phyloP scores from a whole-genome alignment of 2,329 filamentous ascomycete species.

The Periconia digitata region DNA sequence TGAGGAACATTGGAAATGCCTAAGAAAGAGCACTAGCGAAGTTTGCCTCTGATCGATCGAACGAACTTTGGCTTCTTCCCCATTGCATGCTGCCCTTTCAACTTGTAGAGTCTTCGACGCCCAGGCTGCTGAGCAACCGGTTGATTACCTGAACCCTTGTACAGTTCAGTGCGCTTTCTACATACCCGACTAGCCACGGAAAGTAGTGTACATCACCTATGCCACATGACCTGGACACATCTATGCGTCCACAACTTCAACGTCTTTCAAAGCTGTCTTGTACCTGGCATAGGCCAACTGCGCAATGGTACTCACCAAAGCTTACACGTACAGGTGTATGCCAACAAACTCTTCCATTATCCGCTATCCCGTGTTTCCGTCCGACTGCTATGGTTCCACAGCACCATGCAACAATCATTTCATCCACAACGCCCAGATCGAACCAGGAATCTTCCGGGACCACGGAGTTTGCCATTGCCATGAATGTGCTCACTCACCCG shows the following conservation, averaged over 20 bases:
- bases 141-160: conserved; percentile 21
- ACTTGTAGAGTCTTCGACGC: conserved; percentile 8
- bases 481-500: background rate
- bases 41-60: too few relatives aligned
- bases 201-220: too few relatives aligned
- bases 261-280: too few relatives aligned
- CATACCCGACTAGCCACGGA: too few relatives aligned
- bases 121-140: conserved; percentile 17
- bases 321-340: background rate
- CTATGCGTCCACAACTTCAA: too few relatives aligned
- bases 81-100: too few relatives aligned
- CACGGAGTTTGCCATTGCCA: background rate
- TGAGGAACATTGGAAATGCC: too few relatives aligned
- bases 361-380: background rate
- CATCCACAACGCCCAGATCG: background rate
- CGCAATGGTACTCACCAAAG: background rate
- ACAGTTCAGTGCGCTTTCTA: conserved; percentile 24
- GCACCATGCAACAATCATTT: background rate
- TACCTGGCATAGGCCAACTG: background rate
- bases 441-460: background rate
- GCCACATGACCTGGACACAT: too few relatives aligned
- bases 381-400: background rate
- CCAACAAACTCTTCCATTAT: background rate
- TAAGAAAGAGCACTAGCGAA: too few relatives aligned
- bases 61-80: too few relatives aligned